These are phyloP conservation scores for Gremmenia infestans DNA, from an alignment of 2,329 filamentous ascomycete species.

Conservation along the genomic window DNA sequence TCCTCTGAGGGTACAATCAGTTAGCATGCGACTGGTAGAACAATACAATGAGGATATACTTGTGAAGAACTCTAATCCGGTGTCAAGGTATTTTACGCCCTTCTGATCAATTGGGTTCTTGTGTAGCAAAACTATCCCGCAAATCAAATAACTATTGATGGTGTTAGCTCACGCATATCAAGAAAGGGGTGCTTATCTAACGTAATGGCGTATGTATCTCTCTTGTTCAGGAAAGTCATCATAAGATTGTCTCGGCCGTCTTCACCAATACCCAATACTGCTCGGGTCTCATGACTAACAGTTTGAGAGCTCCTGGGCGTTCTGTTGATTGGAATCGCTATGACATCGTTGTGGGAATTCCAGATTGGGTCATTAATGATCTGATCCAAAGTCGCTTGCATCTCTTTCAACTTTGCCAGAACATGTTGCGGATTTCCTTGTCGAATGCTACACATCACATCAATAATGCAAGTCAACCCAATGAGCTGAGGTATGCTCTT, in stretches of 20 bases:
- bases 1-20: slow-evolving; percentile 9
- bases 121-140: slow-evolving; percentile 33
- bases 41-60: slow-evolving; percentile 12
- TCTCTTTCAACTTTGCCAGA: slow-evolving; percentile 52
- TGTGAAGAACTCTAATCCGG: slow-evolving; percentile 46
- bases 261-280: slow-evolving; percentile 46
- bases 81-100: slow-evolving; percentile 50
- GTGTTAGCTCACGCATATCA: slow-evolving; percentile 1
- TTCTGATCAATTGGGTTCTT: slow-evolving; percentile 54
- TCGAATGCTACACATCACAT: slow-evolving; percentile 65
- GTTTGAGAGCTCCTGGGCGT: slow-evolving; percentile 43
- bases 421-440: slow-evolving; percentile 54
- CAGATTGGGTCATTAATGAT: slow-evolving; percentile 35
- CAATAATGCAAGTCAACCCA: slow-evolving; percentile 60
- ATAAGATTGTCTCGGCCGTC: slow-evolving; percentile 50
- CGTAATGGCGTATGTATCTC: slow-evolving; percentile 43
- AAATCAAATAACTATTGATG: slow-evolving; percentile 25
- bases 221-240: slow-evolving; percentile 55
- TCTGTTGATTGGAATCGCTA: slow-evolving; percentile 50
- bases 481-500: slow-evolving; percentile 62
- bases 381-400: slow-evolving; percentile 60
- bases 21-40: not conserved
- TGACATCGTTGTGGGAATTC: slow-evolving; percentile 40
- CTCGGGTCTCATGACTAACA: slow-evolving; percentile 53
- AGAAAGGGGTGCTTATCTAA: slow-evolving; percentile 12